A percentile compares a stretch with the other conserved stretches of the same genome.
Conservation (phyloP, 2,329 filamentous ascomycete species). For the Paecilomyces formosus region DNA sequence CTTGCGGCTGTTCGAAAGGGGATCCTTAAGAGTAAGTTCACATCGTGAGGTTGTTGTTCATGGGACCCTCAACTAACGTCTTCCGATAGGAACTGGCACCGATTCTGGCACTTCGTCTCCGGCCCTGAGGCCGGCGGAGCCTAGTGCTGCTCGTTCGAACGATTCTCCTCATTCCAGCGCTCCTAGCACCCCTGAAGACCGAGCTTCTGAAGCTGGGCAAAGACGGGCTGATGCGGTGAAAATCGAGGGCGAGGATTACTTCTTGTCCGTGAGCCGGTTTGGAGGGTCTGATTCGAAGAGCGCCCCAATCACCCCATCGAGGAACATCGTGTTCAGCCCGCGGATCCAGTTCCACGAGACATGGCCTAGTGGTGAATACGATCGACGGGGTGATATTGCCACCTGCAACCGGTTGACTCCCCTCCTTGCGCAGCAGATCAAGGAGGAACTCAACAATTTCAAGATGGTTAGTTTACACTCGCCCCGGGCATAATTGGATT, state of each 20-base stretch:
- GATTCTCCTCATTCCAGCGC: slow-evolving; percentile 80
- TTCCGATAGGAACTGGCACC: slow-evolving; percentile 36
- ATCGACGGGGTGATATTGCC: slow-evolving; percentile 89
- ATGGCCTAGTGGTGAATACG: slow-evolving; percentile 92
- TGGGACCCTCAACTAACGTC: slow-evolving; percentile 1
- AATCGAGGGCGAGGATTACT: slow-evolving; percentile 82
- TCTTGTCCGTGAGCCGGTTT: slow-evolving; percentile 67
- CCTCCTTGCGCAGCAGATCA: slow-evolving; percentile 97
- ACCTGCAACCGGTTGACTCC: slow-evolving; percentile 97
- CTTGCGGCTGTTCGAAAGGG: slow-evolving; percentile 90
- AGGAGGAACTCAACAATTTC: slow-evolving; percentile 98
- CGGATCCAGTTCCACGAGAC: slow-evolving; percentile 93
- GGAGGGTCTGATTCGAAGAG: slow-evolving; percentile 67
- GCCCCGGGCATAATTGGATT: neutral
- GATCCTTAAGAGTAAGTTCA: slow-evolving; percentile 75
- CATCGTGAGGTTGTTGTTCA: neutral
- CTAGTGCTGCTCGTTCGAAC: slow-evolving; percentile 55
- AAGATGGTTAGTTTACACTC: slow-evolving; percentile 70
- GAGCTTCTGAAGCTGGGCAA: slow-evolving; percentile 49
- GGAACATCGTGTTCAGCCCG: slow-evolving; percentile 71
- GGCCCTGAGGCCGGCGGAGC: slow-evolving; percentile 51
- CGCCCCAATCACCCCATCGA: slow-evolving; percentile 65
- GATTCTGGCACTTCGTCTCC: slow-evolving; percentile 64
- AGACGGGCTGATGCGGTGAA: slow-evolving; percentile 62
- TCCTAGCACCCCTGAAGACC: slow-evolving; percentile 81